A percentile compares a stretch with the other conserved stretches of the same genome.
These are phyloP conservation scores for Hyaloperonospora brassicae DNA, from an alignment of 352 stramenopile species.

Conservation along the genomic window DNA sequence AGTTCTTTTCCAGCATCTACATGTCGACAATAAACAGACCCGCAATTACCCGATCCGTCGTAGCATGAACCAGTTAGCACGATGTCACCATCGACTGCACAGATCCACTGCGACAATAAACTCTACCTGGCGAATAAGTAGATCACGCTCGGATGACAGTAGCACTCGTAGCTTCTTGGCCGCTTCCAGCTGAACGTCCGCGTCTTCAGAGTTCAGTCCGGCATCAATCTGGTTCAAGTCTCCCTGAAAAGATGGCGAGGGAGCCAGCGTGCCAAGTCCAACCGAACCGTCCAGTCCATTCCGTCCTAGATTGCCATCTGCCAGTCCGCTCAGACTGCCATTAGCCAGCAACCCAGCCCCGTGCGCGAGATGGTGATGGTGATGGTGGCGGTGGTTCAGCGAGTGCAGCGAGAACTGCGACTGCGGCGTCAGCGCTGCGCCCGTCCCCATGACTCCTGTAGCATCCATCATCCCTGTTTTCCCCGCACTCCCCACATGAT, in stretches of 20 bases:
- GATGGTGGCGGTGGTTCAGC: slow-evolving; percentile 34
- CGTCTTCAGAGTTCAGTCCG: slow-evolving; percentile 73
- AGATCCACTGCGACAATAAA: not conserved
- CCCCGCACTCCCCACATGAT: slow-evolving; percentile 33
- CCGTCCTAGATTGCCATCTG: slow-evolving; percentile 15
- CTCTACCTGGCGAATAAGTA: slow-evolving; percentile 77
- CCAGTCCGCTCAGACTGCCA: slow-evolving; percentile 35
- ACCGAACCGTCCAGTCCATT: slow-evolving; percentile 30
- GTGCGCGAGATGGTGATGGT: slow-evolving; percentile 46
- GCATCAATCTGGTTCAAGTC: slow-evolving; percentile 79
- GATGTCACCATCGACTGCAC: not conserved
- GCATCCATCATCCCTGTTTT: slow-evolving; percentile 10
- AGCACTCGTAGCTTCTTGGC: slow-evolving; percentile 83
- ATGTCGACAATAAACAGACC: slow-evolving; percentile 1
- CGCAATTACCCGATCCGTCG: slow-evolving; percentile 3
- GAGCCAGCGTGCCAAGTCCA: slow-evolving; percentile 23
- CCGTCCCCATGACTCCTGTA: not conserved
- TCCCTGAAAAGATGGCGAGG: slow-evolving; percentile 61
- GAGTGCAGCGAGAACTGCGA: slow-evolving; percentile 48
- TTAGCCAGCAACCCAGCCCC: slow-evolving; percentile 39
- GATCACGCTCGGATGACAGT: slow-evolving; percentile 74
- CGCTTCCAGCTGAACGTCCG: slow-evolving; percentile 73
- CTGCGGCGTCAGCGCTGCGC: slow-evolving; percentile 23
- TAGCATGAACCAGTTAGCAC: slow-evolving; percentile 10
- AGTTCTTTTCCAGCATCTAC: slow-evolving; percentile 87